Evolutionary conservation across 768 basidiomycete genomes (phyloP).

Genomic region (Boletus subcaerulescens): DNA sequence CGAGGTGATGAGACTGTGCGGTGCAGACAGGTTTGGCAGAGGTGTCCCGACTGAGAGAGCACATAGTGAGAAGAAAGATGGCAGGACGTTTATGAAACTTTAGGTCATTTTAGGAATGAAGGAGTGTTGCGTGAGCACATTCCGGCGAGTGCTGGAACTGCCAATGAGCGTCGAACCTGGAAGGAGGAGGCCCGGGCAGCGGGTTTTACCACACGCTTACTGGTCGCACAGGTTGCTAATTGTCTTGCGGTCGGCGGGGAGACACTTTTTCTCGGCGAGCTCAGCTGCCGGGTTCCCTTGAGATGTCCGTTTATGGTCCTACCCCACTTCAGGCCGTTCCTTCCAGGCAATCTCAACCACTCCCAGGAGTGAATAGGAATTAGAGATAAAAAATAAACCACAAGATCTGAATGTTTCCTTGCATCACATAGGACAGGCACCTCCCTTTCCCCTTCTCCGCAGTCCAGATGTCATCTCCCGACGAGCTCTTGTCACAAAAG

Average conservation of each 20-base stretch:
- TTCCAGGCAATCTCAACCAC: not conserved
- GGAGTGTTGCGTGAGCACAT: constrained; percentile 12
- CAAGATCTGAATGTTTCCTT: too few species aligned
- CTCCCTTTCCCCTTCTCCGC: too few species aligned
- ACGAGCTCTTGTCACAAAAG: constrained; percentile 42
- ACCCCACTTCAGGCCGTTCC: constrained; percentile 12
- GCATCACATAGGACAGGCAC: too few species aligned
- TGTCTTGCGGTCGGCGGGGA: constrained; percentile 2
- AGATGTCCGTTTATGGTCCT: constrained; percentile 23
- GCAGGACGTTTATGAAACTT: constrained; percentile 31
- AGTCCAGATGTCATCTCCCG: constrained; percentile 29
- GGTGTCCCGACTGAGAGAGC: constrained; percentile 24
- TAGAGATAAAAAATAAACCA: not conserved
- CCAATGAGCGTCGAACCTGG: constrained; percentile 3
- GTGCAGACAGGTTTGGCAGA: constrained; percentile 35
- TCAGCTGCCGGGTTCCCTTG: constrained; percentile 18
- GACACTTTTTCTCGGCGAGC: not conserved
- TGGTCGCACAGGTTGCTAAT: constrained; percentile 18
- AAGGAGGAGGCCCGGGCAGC: constrained; percentile 6
- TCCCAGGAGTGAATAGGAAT: not conserved
- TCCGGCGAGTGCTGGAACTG: constrained; percentile 3
- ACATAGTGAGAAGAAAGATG: constrained; percentile 25
- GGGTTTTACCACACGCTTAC: not conserved
- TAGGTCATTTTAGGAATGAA: constrained; percentile 34
- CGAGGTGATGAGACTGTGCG: constrained; percentile 30